Evolutionary conservation across 768 basidiomycete species (phyloP), one percentile per base, ranked within the genome.

Genomic region (Kwoniella heveanensis): DNA sequence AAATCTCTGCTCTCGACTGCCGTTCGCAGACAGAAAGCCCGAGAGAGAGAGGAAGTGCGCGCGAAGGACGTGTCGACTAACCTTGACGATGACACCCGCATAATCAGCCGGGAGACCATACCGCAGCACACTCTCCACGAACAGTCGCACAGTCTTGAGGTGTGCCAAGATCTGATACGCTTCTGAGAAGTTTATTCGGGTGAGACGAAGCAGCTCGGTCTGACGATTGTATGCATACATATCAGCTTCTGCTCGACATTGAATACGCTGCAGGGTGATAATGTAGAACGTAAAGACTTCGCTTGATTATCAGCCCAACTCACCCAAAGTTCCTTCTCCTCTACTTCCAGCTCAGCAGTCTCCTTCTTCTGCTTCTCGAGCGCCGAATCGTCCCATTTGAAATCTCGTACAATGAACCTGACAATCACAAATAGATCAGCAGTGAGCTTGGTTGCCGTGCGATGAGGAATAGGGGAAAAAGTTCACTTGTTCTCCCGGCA

Each of bases 281-380:
- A n/a, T n/a, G n/a, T n/a, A n/a, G n/a, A n/a, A n/a, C n/a, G n/a
- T n/a, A n/a, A n/a, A n/a, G n/a, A n/a, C n/a, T n/a, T n/a, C n/a
- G n/a, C n/a, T n/a, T n/a, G n/a, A n/a, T n/a, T n/a, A n/a, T n/a
- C n/a, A n/a, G n/a, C 50, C 7, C 12, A 15, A 80, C 87, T 69
- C 75, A 95, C 94, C 96, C 96, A 98, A 53, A 96, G 87, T 74
- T 99, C 95, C 81, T 90, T 92, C 84, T 97, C 96, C 27, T 92
- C 91, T 7, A 85, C 84, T 67, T 88, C 88, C 1, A 92, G 87
- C n/a, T 83, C 83, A 30, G 87, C 86, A 13, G 96, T 82, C 54
- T 62, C 95, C 77, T 90, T 85, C 69, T 84, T 84, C 76, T 95
- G 90, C 80, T 88, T 91, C 64, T 83, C 83, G 27, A 93, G 82